phyloP scores from a whole-genome alignment of 2,329 filamentous ascomycete genomes.

The Neurospora crassa region DNA sequence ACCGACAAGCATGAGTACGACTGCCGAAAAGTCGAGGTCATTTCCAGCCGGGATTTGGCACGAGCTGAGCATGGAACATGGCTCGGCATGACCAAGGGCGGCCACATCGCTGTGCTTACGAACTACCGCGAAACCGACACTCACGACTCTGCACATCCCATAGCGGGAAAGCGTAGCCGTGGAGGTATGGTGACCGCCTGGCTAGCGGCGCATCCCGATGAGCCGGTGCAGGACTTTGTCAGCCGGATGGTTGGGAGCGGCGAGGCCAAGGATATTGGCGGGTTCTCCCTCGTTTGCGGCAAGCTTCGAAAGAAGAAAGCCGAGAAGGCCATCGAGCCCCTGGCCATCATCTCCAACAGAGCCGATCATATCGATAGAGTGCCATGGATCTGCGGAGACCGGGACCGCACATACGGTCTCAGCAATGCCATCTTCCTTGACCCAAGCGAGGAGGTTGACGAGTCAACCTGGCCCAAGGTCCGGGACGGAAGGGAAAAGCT shows the following conservation, averaged over 20 bases:
- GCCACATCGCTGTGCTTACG: constrained; percentile 54
- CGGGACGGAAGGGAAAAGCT: constrained; percentile 40
- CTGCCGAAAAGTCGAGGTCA: constrained; percentile 28
- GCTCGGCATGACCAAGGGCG: constrained; percentile 52
- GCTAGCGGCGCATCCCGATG: constrained; percentile 40
- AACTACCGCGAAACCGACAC: constrained; percentile 52
- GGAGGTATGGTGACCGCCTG: constrained; percentile 56
- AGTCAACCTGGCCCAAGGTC: constrained; percentile 49
- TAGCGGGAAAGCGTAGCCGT: constrained; percentile 47
- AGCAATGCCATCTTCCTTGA: constrained; percentile 53
- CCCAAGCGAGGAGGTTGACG: constrained; percentile 24
- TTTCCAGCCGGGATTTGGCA: constrained; percentile 54
- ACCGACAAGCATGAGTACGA: constrained; percentile 7
- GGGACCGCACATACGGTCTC: constrained; percentile 46
- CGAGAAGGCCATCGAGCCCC: constrained; percentile 29
- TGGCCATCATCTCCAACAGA: constrained; percentile 56
- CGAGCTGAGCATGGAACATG: constrained; percentile 55
- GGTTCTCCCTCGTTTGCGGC: constrained; percentile 58
- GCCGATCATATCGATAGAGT: constrained; percentile 43
- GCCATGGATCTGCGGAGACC: constrained; percentile 44
- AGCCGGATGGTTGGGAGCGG: constrained; percentile 40
- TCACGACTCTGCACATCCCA: constrained; percentile 39
- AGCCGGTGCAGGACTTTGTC: constrained; percentile 41
- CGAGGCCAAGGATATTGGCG: constrained; percentile 51
- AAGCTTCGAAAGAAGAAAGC: constrained; percentile 34